These are phyloP conservation scores for Mentha longifolia DNA, from an alignment of 257 asterid genomes.

Conservation along the genomic window DNA sequence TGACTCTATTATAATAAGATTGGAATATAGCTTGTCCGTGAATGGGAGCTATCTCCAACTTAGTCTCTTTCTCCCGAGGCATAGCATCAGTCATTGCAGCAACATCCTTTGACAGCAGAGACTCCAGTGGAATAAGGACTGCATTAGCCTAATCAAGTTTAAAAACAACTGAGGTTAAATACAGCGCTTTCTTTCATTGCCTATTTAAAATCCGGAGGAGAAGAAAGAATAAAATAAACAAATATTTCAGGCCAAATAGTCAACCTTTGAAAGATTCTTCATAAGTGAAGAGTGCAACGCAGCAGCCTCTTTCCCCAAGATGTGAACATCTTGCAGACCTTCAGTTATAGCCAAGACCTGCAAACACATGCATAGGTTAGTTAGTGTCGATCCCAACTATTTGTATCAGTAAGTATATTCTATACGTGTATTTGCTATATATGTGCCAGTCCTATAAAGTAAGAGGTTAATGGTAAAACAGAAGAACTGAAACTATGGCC, in stretches of 20 bases:
- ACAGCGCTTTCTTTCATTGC: constrained; percentile 19
- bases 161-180: constrained; percentile 29
- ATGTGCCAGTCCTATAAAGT: not conserved
- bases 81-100: constrained; percentile 84
- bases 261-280: constrained; percentile 89
- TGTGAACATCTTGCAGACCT: constrained; percentile 89
- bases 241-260: constrained; percentile 22
- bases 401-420: constrained; percentile 4
- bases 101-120: constrained; percentile 81
- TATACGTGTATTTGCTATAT: not conserved
- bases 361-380: constrained; percentile 29
- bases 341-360: constrained; percentile 98
- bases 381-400: constrained; percentile 10
- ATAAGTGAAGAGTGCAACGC: constrained; percentile 76
- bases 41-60: constrained; percentile 79
- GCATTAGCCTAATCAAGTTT: constrained; percentile 69
- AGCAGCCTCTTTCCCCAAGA: constrained; percentile 94
- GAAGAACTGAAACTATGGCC: constrained; percentile 11
- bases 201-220: constrained; percentile 25
- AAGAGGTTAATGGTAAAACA: constrained; percentile 4
- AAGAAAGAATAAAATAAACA: constrained; percentile 28
- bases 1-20: constrained; percentile 75
- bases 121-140: constrained; percentile 90
- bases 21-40: constrained; percentile 96
- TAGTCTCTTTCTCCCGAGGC: constrained; percentile 70